Conservation (phyloP, 352 stramenopile genomes). For the Heterotrichella gracilis region DNA sequence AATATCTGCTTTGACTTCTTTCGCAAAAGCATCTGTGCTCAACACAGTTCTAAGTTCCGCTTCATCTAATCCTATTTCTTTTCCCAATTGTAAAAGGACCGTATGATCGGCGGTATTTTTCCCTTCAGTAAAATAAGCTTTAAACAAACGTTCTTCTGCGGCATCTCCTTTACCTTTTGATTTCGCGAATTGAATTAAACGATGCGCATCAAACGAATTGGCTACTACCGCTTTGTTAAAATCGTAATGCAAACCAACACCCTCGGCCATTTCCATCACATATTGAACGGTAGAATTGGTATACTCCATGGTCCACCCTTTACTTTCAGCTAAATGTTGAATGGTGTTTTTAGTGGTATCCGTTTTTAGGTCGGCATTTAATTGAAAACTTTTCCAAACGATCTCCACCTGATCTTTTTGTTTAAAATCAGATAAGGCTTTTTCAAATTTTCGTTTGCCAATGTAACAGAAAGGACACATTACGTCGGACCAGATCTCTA, state of each 20-base stretch:
- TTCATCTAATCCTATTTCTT: not conserved
- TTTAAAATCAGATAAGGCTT: not conserved
- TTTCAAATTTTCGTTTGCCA: not conserved
- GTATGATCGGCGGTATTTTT: not conserved
- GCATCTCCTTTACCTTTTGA: not conserved
- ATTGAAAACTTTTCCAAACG: not conserved
- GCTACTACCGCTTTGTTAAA: not conserved
- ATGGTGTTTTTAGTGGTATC: not conserved
- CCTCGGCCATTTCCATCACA: not conserved
- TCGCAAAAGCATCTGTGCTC: not conserved
- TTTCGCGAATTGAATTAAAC: not conserved
- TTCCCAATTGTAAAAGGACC: not conserved
- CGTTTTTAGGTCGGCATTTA: not conserved
- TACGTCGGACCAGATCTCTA: not conserved
- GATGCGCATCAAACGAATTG: not conserved
- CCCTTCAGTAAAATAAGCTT: not conserved
- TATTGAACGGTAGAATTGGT: not conserved
- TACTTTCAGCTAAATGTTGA: not conserved
- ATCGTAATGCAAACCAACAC: not conserved
- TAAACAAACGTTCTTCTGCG: not conserved
- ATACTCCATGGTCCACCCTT: not conserved
- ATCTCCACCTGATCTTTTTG: not conserved
- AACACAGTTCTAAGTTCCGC: not conserved
- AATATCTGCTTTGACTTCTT: not conserved
- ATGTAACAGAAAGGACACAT: not conserved